Base-by-base conservation (phyloP, 306 rosid genomes). In the Dryas octopetala region DNA sequence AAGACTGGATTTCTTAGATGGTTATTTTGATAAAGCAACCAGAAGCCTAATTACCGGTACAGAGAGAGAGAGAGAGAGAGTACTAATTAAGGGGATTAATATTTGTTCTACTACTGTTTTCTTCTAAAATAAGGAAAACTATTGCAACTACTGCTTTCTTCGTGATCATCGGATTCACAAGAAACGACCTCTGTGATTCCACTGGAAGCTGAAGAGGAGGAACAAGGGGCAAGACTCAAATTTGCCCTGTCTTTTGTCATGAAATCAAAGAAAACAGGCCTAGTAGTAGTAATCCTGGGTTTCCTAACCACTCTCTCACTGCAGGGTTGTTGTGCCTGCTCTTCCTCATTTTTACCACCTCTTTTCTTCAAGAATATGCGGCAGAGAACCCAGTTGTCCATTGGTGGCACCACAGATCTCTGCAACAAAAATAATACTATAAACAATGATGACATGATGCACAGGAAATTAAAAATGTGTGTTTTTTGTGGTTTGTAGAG, bases 351-450 rank as follows among this genome's bases (percentile, higher is more conserved):
- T 64, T 84, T 86, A 48, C 77, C 70, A 43, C 77, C 84, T 71
- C 99, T 92, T 72, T 81, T 92, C 93, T 95, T 95, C 72, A 90
- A 78, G 82, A 95, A 95, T 85, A 95, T 88, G 55, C 99, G 97
- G 79, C 99, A 92, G 0, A 95, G 86, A 46, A 95, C 96, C 99
- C 99, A 95, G 45, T 86, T 88, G 52, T 88, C 87, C 85, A 83
- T 53, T 16, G 83, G 85, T 66, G 79, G 82, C 68, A 19, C 76
- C 74, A 50, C 79, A 49, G 68, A 47, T 49, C 77, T 78, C 90
- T 87, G 85, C 76, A 80, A 67, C 53, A 58, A 4, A 26, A 32
- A 32, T 32, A 32, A 32, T 32, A 32, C 38, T 32, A 1, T 32
- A 32, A 32, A 32, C 38, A 32, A 32, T 32, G 38, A 32, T 32